Evolutionary conservation across 2,329 filamentous ascomycete genomes (phyloP).

Genomic region (Ascochyta rabiei): DNA sequence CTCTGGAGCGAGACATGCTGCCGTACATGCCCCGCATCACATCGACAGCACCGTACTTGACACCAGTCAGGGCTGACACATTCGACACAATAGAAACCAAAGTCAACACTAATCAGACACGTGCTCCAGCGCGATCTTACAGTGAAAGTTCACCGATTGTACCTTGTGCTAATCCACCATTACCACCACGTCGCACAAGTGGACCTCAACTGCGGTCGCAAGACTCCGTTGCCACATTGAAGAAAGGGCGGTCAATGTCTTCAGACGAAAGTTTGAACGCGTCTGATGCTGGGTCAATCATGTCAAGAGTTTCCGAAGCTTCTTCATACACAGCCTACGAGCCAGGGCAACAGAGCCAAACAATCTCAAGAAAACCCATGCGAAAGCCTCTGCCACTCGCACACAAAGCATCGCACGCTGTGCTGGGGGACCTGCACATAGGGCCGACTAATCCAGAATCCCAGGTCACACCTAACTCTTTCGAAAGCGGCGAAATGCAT

Average conservation of each 20-base stretch:
- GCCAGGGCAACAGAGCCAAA: background rate
- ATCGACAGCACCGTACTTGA: constrained; percentile 12
- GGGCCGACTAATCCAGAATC: background rate
- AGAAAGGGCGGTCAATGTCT: constrained; percentile 8
- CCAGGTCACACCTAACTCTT: background rate
- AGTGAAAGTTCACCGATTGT: constrained; percentile 10
- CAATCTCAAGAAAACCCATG: constrained; percentile 2
- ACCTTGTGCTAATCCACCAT: constrained; percentile 13
- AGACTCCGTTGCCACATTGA: background rate
- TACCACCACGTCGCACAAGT: constrained; percentile 31
- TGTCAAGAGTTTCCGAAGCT: constrained; percentile 22
- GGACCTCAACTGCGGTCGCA: constrained; percentile 6
- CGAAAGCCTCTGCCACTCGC: constrained; percentile 22
- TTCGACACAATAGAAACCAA: constrained; percentile 5
- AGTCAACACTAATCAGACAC: background rate
- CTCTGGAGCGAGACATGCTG: constrained; percentile 23
- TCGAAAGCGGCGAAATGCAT: constrained; percentile 27
- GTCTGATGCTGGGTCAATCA: constrained; percentile 8
- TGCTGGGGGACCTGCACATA: constrained; percentile 1
- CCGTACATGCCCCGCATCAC: constrained; percentile 24
- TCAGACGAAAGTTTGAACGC: constrained; percentile 19
- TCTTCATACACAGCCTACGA: constrained; percentile 26
- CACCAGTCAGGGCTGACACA: background rate
- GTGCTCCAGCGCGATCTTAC: constrained; percentile 12
- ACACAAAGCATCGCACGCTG: constrained; percentile 18